A percentile compares a stretch with the other conserved stretches of the same genome.
Conservation (phyloP, 2,329 filamentous ascomycete genomes). For the Exophiala sp. region DNA sequence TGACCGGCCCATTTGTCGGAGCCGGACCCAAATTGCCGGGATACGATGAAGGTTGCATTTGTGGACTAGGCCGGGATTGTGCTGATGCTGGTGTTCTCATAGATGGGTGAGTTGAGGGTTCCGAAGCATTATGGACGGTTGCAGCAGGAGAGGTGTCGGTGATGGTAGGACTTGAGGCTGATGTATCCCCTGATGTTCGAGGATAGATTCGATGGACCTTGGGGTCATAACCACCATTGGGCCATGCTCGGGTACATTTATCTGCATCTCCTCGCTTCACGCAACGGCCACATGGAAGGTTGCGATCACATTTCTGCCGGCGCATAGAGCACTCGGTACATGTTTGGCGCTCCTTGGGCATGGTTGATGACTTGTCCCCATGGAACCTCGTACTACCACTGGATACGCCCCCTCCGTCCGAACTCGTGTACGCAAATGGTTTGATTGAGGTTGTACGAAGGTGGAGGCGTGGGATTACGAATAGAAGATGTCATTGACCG, state of each 20-base stretch:
- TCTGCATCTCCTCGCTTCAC: constrained; percentile 38
- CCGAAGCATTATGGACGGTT: neutral
- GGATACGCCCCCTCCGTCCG: constrained; percentile 1
- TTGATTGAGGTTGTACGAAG: constrained; percentile 9
- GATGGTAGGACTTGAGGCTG: constrained; percentile 2
- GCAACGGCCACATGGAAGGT: constrained; percentile 40
- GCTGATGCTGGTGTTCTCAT: constrained; percentile 15
- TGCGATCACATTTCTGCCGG: constrained; percentile 38
- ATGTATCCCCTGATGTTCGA: constrained; percentile 11
- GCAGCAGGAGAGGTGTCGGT: constrained; percentile 7
- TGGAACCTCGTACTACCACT: constrained; percentile 10
- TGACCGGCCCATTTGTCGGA: constrained; percentile 1
- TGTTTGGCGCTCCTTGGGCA: constrained; percentile 28
- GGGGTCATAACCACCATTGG: constrained; percentile 26
- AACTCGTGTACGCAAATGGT: neutral
- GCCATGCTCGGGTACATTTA: constrained; percentile 33
- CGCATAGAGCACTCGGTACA: constrained; percentile 30
- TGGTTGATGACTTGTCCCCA: constrained; percentile 4
- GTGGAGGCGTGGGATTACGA: neutral
- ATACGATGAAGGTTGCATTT: neutral
- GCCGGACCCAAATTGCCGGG: constrained; percentile 1
- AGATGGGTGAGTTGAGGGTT: constrained; percentile 12
- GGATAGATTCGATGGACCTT: constrained; percentile 28
- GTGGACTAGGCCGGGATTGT: constrained; percentile 10
- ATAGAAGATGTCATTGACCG: neutral